These are phyloP conservation scores for Pseudognaphalium luteoalbum DNA, from an alignment of 129 eudicot genomes.

Conservation along the genomic window DNA sequence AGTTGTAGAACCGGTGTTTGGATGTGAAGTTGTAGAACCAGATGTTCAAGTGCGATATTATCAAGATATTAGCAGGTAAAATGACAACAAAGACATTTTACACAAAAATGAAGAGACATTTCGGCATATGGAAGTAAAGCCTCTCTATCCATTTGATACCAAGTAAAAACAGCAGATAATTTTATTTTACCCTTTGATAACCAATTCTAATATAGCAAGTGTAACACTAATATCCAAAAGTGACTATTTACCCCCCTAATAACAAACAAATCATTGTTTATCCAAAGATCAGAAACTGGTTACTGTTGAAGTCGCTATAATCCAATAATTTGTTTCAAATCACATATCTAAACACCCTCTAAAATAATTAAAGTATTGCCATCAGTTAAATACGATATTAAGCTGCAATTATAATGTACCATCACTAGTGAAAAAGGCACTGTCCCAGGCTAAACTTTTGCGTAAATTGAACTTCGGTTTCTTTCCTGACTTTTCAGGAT, in stretches of 20 bases:
- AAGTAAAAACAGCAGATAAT: too few species aligned
- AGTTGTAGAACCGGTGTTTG: too few species aligned
- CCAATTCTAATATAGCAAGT: not conserved
- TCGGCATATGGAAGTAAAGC: not conserved
- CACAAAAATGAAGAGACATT: not conserved
- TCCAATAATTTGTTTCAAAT: not conserved
- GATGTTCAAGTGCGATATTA: not conserved
- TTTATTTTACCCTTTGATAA: too few species aligned
- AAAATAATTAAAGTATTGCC: not conserved
- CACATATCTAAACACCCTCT: not conserved
- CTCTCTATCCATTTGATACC: not conserved
- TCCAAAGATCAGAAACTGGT: not conserved
- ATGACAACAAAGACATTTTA: not conserved
- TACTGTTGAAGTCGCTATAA: not conserved
- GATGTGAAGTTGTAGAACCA: not conserved
- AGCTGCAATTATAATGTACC: constrained; percentile 43
- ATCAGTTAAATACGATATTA: not conserved
- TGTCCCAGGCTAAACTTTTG: constrained; percentile 98
- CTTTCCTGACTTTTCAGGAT: constrained; percentile 42
- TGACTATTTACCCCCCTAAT: not conserved
- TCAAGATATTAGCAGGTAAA: not conserved
- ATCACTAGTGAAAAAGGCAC: constrained; percentile 82
- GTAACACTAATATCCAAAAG: not conserved
- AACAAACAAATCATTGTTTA: not conserved
- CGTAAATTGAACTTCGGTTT: constrained; percentile 71